These are phyloP conservation scores for Arachis monticola DNA, from an alignment of 331 rosid genomes.

Conservation along the genomic window DNA sequence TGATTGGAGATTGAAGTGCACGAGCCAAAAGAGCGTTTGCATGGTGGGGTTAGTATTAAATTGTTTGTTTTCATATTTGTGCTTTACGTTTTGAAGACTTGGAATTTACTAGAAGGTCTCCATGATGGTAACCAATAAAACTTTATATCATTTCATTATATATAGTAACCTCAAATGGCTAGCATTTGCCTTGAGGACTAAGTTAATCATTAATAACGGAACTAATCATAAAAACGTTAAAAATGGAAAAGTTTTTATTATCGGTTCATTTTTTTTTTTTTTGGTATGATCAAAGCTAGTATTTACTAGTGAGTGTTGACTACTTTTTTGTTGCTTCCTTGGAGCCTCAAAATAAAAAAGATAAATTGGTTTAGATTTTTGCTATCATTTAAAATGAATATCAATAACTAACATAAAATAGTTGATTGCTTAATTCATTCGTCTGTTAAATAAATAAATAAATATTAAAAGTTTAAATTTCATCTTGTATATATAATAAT, in stretches of 20 bases:
- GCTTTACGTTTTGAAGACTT: not conserved
- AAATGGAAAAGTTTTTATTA: not conserved
- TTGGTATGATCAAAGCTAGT: too few relatives aligned
- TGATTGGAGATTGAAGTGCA: conserved; percentile 17
- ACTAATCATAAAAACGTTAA: not conserved
- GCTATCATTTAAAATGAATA: too few relatives aligned
- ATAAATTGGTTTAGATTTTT: too few relatives aligned
- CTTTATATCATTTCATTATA: not conserved
- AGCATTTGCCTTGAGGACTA: conserved; percentile 25
- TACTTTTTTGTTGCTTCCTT: too few relatives aligned
- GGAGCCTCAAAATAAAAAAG: too few relatives aligned
- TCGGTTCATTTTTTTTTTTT: not conserved
- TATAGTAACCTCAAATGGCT: not conserved
- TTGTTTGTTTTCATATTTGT: not conserved
- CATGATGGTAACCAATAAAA: conserved; percentile 30
- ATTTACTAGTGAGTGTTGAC: too few relatives aligned
- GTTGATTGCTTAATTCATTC: too few relatives aligned
- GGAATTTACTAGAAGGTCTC: conserved; percentile 40
- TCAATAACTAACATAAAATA: too few relatives aligned
- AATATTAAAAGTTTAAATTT: too few relatives aligned
- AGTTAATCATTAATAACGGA: conserved; percentile 3
- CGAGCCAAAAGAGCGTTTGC: not conserved
- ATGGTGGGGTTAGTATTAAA: not conserved
- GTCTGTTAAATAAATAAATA: too few relatives aligned
- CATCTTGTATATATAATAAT: too few relatives aligned